Base-by-base conservation (phyloP, 2,329 filamentous ascomycete species). In the Diaporthe aspalathi region DNA sequence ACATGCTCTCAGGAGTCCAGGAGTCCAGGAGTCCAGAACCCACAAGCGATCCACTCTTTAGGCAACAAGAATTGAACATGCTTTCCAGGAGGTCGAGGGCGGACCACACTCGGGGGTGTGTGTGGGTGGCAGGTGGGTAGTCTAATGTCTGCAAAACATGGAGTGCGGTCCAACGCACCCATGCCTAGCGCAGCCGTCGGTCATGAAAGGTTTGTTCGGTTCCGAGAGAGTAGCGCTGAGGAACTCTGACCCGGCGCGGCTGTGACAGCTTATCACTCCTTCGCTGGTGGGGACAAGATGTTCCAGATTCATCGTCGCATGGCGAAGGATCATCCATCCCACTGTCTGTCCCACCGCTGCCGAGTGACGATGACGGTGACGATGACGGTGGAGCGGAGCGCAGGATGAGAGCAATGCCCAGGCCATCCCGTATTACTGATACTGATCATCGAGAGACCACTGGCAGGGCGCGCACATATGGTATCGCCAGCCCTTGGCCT, bases 181-280 rank as follows among this genome's bases (percentile, higher is more conserved):
- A 60, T 53, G 49, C 27, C 24, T 65, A 66, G 66, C 56, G 67
- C 35, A 29, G 40, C 56, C 35, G 67, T 72, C 66, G 70, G 70
- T 63, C 32, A 70, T 52, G 56, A 65, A 47, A 24, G 49, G 45
- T 53, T 57, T 62, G 67, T 65, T 70, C 70, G 70, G 70, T 63
- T 54, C 70, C 70, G 70, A 72, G 43, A 52, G 40, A 14, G 56
- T 50, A 43, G 27, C 49, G 50, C 35, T 22, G 56, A 53, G 56
- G 47, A 62, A 20, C 22, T 38, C 45, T 17, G 27, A n/a, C 45
- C 60, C 60, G 60, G 45, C 20, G 29, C 43, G 52, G 24, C 52
- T 29, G 57, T 53, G 60, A 50, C 38, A 49, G 57, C 47, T 66
- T 54, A 70, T 66, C 68, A 66, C 43, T 45, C 50, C 66, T 24